Conservation (phyloP, 2,329 filamentous ascomycete species). For the Lecanosticta acicola region DNA sequence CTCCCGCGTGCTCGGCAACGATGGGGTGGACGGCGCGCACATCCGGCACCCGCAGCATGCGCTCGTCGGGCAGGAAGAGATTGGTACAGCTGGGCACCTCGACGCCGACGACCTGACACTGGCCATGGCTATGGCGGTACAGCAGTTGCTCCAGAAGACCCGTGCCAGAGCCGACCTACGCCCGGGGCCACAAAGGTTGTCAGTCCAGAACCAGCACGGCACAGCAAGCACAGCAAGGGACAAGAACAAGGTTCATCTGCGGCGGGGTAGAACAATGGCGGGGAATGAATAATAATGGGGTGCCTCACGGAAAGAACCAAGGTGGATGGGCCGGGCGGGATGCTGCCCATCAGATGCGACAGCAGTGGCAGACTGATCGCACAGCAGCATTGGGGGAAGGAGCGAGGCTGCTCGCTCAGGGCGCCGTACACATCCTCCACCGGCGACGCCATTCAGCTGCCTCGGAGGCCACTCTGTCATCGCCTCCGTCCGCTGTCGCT, state of each 20-base stretch:
- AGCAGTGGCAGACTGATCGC: conserved; percentile 22
- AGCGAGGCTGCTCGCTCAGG: conserved; percentile 15
- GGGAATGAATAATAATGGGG: background rate
- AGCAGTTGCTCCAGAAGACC: conserved; percentile 46
- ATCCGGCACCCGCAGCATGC: conserved; percentile 41
- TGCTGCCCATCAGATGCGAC: conserved; percentile 10
- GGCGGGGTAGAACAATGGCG: background rate
- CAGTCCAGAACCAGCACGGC: too few relatives aligned
- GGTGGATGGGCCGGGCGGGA: conserved; percentile 17
- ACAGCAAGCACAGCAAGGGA: too few relatives aligned
- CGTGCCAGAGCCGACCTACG: conserved; percentile 45
- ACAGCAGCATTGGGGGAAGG: conserved; percentile 25
- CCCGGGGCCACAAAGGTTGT: too few relatives aligned
- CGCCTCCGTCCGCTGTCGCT: too few relatives aligned
- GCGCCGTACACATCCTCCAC: conserved; percentile 3
- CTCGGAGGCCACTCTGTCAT: too few relatives aligned
- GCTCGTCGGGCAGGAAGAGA: conserved; percentile 39
- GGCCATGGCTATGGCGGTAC: conserved; percentile 31
- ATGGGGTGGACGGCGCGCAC: conserved; percentile 41
- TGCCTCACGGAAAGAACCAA: conserved; percentile 9
- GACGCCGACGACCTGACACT: conserved; percentile 40
- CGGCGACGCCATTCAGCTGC: too few relatives aligned
- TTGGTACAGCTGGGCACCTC: conserved; percentile 46
- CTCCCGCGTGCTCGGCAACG: conserved; percentile 34
- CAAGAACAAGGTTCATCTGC: too few relatives aligned